A percentile compares a stretch with the other conserved stretches of the same genome.
phyloP scores from a whole-genome alignment of 345 rosid genomes.

The Moricandia arvensis region DNA sequence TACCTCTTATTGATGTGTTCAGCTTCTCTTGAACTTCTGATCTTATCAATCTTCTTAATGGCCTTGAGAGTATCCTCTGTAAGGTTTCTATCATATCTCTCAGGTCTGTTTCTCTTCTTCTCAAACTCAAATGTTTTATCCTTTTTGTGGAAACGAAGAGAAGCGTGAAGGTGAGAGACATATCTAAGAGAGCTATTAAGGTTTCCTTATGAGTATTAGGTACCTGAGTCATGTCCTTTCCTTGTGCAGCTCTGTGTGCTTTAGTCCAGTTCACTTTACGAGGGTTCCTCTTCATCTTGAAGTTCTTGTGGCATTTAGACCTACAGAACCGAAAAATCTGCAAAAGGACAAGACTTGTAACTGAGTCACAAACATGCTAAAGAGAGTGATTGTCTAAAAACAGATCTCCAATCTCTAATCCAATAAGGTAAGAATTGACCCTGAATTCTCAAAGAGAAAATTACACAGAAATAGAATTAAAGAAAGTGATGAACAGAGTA shows the following conservation, averaged over 20 bases:
- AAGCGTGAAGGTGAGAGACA: not conserved
- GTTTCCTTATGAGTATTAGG: not conserved
- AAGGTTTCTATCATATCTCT: constrained; percentile 86
- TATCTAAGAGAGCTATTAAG: not conserved
- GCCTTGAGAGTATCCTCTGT: constrained; percentile 70
- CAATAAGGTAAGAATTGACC: not conserved
- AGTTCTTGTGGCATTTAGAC: constrained; percentile 88
- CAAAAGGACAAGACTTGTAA: constrained; percentile 1
- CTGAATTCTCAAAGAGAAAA: not conserved
- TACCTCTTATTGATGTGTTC: constrained; percentile 62
- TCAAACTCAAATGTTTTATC: constrained; percentile 94
- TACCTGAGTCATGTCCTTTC: constrained; percentile 98
- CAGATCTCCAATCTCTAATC: not conserved
- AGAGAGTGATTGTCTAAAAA: no score
- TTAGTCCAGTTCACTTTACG: constrained; percentile 97
- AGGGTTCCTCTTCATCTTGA: constrained; percentile 99
- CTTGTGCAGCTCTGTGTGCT: constrained; percentile 74
- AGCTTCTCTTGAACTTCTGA: constrained; percentile 54
- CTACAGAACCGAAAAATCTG: constrained; percentile 89
- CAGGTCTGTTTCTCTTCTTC: constrained; percentile 94
- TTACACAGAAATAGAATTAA: not conserved
- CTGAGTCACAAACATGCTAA: no score
- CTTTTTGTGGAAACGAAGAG: constrained; percentile 34
- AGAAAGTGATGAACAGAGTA: not conserved
- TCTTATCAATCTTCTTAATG: constrained; percentile 85